These are phyloP conservation scores for Escovopsis sp. DNA, from an alignment of 2,329 filamentous ascomycete genomes.

Conservation along the genomic window DNA sequence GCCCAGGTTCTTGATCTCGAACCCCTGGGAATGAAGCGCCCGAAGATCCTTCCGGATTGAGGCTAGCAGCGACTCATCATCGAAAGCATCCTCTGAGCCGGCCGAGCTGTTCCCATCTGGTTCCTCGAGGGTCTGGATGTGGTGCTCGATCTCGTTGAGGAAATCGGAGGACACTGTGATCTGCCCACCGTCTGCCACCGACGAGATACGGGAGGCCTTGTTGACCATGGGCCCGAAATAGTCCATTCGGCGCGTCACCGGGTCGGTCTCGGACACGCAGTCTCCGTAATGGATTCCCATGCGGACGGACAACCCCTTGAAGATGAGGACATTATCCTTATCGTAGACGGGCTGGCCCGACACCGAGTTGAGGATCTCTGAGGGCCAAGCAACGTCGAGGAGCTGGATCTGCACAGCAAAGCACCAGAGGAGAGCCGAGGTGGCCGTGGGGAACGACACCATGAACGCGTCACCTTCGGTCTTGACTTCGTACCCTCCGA, in stretches of 20 bases:
- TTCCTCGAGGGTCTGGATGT: conserved; percentile 79
- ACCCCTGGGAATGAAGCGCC: conserved; percentile 77
- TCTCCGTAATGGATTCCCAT: conserved; percentile 97
- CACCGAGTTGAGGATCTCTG: conserved; percentile 76
- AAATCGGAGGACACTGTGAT: conserved; percentile 96
- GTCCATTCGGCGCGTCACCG: conserved; percentile 95
- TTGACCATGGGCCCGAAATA: conserved; percentile 99
- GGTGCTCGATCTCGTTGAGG: conserved; percentile 87
- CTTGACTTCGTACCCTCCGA: conserved; percentile 97
- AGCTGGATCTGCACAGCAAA: conserved; percentile 86
- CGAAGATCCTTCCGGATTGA: conserved; percentile 78
- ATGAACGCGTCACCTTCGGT: conserved; percentile 99
- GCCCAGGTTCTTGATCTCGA: conserved; percentile 92
- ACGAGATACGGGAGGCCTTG: conserved; percentile 83
- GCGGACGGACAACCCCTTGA: conserved; percentile 83
- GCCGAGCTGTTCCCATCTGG: conserved; percentile 55
- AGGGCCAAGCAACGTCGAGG: conserved; percentile 82
- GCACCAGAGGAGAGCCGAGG: conserved; percentile 86
- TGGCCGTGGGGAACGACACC: conserved; percentile 95
- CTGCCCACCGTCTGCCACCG: conserved; percentile 89
- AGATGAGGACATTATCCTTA: conserved; percentile 76
- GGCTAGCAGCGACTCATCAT: conserved; percentile 59
- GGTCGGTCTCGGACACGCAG: conserved; percentile 88
- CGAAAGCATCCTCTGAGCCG: conserved; percentile 52
- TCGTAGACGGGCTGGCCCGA: conserved; percentile 74